Evolutionary conservation across 163 green algal genomes (phyloP).

Genomic region (Scenedesmus sp.): DNA sequence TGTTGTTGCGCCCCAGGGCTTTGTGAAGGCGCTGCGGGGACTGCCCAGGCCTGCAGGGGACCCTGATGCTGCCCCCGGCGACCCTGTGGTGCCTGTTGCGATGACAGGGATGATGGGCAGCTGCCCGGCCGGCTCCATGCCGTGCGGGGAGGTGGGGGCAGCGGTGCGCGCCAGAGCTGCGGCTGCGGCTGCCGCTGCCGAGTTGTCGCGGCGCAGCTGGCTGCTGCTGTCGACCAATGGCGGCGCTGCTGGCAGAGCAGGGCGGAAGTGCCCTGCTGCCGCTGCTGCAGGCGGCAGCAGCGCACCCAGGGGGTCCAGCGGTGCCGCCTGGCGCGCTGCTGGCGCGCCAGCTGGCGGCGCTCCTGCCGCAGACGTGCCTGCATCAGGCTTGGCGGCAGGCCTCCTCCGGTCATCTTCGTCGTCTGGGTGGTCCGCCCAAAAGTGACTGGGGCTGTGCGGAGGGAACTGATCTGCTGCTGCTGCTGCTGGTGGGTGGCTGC

Average conservation of each 20-base stretch:
- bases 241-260: not conserved
- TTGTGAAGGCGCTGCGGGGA: not conserved
- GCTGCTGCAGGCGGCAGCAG: not conserved
- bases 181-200: not conserved
- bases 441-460: not conserved
- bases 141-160: not conserved
- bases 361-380: not conserved
- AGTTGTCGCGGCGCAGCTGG: not conserved
- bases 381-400: not conserved
- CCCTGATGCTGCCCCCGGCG: not conserved
- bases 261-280: not conserved
- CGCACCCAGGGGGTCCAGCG: not conserved
- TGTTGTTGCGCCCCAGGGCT: not conserved
- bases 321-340: not conserved
- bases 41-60: not conserved
- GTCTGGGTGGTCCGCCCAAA: conserved; percentile 13
- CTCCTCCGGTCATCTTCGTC: not conserved
- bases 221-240: not conserved
- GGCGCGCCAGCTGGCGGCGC: not conserved
- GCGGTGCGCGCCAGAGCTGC: not conserved
- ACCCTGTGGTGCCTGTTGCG: not conserved
- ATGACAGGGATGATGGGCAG: not conserved
- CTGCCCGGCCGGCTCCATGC: not conserved
- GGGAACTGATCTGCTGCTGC: not conserved
- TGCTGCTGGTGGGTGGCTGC: conserved; percentile 1